Evolutionary conservation across 1,284 basidiomycete genomes (phyloP).

Genomic region (Pseudozyma tsukubaensis): DNA sequence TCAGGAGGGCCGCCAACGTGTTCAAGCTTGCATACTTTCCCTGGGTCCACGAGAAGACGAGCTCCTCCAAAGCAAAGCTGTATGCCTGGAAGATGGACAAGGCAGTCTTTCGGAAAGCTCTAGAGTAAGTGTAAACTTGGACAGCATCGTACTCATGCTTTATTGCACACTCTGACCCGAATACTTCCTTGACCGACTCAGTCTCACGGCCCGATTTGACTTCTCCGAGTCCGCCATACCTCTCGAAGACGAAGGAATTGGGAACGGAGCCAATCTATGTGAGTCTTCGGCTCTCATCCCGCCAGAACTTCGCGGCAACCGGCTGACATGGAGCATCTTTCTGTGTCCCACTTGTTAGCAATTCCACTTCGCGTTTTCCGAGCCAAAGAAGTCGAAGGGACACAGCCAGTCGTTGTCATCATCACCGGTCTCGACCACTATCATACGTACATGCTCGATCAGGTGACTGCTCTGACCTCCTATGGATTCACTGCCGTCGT

Average conservation of each 20-base stretch:
- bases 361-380: slow-evolving; percentile 35
- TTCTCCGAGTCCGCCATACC: background rate
- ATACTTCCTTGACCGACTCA: too few species aligned
- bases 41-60: slow-evolving; percentile 37
- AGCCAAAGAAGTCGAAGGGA: slow-evolving; percentile 4
- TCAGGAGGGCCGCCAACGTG: slow-evolving; percentile 40
- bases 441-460: slow-evolving; percentile 29
- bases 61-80: slow-evolving; percentile 22
- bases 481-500: slow-evolving; percentile 23
- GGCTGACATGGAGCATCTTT: too few species aligned
- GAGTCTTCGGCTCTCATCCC: too few species aligned
- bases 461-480: slow-evolving; percentile 18
- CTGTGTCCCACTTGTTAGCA: too few species aligned
- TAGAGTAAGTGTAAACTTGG: slow-evolving; percentile 20
- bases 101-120: slow-evolving; percentile 15
- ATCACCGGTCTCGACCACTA: slow-evolving; percentile 50
- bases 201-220: slow-evolving; percentile 16
- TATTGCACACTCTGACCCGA: too few species aligned
- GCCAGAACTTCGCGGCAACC: background rate
- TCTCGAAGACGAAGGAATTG: slow-evolving; percentile 6
- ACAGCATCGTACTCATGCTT: too few species aligned
- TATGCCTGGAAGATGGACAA: slow-evolving; percentile 40
- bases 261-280: background rate
- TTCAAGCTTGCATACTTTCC: slow-evolving; percentile 42
- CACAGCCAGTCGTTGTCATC: slow-evolving; percentile 38